Conservation (phyloP, 129 eudicot genomes). For the Deinandra increscens region DNA sequence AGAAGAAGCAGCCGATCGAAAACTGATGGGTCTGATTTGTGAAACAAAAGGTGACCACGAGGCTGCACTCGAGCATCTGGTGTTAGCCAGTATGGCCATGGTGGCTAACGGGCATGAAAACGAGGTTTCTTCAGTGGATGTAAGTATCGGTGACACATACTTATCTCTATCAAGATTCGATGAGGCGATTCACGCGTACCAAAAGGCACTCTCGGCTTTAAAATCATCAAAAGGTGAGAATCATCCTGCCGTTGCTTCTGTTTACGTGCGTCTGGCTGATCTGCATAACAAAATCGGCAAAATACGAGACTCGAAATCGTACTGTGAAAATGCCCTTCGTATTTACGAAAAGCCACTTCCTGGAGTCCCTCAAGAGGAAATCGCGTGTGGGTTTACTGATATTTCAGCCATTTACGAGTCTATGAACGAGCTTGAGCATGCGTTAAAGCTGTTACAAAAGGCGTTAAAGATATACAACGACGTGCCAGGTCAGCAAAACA, state of each 20-base stretch:
- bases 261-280: conserved; percentile 77
- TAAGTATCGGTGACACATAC: conserved; percentile 84
- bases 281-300: conserved; percentile 73
- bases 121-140: conserved; percentile 75
- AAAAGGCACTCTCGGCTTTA: conserved; percentile 66
- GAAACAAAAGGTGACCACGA: conserved; percentile 88
- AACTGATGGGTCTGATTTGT: conserved; percentile 80
- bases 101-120: conserved; percentile 75
- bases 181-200: conserved; percentile 83
- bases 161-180: conserved; percentile 60
- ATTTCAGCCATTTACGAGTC: conserved; percentile 85
- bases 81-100: conserved; percentile 92
- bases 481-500: conserved; percentile 83
- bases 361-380: conserved; percentile 77
- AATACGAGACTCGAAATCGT: conserved; percentile 64
- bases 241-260: conserved; percentile 75
- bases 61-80: conserved; percentile 80
- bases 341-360: conserved; percentile 67
- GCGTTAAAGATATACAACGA: conserved; percentile 69
- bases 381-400: conserved; percentile 69
- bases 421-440: conserved; percentile 77
- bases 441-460: conserved; percentile 61
- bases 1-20: conserved; percentile 81
- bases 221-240: conserved; percentile 71
- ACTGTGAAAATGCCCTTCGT: conserved; percentile 74